These are phyloP conservation scores for Alternaria novae-zelandiae DNA, from an alignment of 2,329 filamentous ascomycete species.

Conservation along the genomic window DNA sequence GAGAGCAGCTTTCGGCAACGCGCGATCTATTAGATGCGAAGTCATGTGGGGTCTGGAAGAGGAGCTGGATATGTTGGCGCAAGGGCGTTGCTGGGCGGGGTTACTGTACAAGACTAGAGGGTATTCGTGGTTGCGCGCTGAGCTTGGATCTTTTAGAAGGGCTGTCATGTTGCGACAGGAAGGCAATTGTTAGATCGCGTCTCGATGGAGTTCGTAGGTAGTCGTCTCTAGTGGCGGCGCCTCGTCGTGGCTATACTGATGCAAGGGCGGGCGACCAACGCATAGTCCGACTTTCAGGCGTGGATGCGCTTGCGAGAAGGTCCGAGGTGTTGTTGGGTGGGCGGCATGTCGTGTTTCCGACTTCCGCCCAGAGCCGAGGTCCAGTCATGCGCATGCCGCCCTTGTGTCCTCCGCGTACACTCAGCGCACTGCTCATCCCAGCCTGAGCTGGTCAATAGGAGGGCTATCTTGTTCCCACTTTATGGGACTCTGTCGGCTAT, in stretches of 20 bases:
- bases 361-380: not conserved
- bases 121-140: not conserved
- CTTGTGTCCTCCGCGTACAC: not conserved
- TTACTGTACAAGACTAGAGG: not conserved
- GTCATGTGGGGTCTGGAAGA: not conserved
- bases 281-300: not conserved
- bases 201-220: not conserved
- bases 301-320: not conserved
- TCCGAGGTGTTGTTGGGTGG: not conserved
- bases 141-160: too few relatives aligned
- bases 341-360: not conserved
- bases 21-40: not conserved
- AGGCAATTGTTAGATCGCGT: not conserved
- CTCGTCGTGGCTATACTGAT: not conserved
- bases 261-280: not conserved
- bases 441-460: not conserved
- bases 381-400: not conserved
- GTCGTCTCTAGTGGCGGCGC: not conserved
- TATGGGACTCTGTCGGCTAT: not conserved
- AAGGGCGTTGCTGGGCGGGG: not conserved
- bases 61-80: not conserved
- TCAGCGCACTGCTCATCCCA: not conserved
- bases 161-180: too few relatives aligned
- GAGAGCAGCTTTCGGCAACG: not conserved
- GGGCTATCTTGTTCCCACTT: not conserved